Evolutionary conservation across 2,329 filamentous ascomycete genomes (phyloP).

Genomic region (Aurifilum marmelostoma): DNA sequence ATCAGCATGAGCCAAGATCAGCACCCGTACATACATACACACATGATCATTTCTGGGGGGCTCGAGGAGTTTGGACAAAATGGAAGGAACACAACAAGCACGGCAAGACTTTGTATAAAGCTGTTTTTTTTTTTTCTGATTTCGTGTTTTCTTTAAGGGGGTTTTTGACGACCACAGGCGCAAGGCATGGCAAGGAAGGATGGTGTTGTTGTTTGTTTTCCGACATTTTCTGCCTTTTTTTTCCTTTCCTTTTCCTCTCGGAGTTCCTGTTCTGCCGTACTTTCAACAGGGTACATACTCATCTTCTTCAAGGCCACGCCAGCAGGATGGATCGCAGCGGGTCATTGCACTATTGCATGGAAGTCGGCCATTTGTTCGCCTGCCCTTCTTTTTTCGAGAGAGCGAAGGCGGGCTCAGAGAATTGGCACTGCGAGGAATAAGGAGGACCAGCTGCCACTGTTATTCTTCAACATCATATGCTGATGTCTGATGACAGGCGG

Average conservation of each 20-base stretch:
- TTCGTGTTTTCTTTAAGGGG: neutral
- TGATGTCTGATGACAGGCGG: neutral
- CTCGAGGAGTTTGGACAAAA: constrained; percentile 16
- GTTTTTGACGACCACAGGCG: neutral
- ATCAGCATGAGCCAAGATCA: constrained; percentile 4
- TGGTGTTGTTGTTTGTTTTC: neutral
- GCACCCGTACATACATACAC: constrained; percentile 10
- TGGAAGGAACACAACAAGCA: constrained; percentile 8
- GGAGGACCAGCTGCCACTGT: constrained; percentile 8
- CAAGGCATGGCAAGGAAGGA: constrained; percentile 11
- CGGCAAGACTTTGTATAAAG: constrained; percentile 13
- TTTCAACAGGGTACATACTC: neutral
- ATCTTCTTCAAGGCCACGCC: neutral
- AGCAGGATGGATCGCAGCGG: neutral
- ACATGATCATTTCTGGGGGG: neutral
- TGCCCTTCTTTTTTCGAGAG: neutral
- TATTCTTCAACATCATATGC: neutral
- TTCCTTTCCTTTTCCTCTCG: neutral
- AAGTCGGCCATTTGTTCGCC: constrained; percentile 8
- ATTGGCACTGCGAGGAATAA: neutral
- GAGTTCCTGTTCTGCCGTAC: constrained; percentile 8
- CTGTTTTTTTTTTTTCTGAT: constrained; percentile 2
- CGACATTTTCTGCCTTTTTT: neutral
- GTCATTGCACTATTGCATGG: constrained; percentile 7
- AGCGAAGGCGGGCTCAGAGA: neutral